phyloP scores from a whole-genome alignment of 441 rosid species.

The Hura crepitans region DNA sequence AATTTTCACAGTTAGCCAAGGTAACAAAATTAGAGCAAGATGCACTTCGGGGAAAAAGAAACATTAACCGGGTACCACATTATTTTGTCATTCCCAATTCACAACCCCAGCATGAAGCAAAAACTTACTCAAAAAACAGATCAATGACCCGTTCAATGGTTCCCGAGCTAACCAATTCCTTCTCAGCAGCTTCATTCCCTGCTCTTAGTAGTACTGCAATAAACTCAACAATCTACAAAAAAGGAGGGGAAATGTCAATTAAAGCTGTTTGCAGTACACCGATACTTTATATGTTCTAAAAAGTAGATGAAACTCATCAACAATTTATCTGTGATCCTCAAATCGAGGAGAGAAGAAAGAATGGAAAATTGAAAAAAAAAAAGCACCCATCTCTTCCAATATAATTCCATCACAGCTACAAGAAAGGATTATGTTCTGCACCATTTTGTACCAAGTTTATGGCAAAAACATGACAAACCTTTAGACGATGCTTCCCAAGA shows the following conservation, averaged over 20 bases:
- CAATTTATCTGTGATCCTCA: neutral
- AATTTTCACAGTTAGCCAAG: constrained; percentile 17
- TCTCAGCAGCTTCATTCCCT: constrained; percentile 77
- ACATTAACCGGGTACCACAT: neutral
- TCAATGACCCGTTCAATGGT: constrained; percentile 70
- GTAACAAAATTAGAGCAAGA: constrained; percentile 9
- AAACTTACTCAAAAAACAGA: constrained; percentile 84
- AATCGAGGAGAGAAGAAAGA: neutral
- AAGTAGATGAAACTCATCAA: neutral
- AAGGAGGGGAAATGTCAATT: constrained; percentile 16
- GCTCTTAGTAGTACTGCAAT: constrained; percentile 76
- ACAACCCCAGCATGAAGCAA: constrained; percentile 19
- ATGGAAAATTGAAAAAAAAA: no score
- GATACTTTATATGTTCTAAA: neutral
- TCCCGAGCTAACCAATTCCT: constrained; percentile 77
- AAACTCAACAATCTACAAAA: constrained; percentile 77
- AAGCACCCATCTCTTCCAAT: constrained; percentile 11
- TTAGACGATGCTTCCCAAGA: constrained; percentile 96
- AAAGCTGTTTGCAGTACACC: neutral
- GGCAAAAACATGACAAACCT: constrained; percentile 47
- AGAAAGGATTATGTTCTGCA: neutral
- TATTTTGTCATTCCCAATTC: constrained; percentile 11
- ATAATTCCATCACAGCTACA: constrained; percentile 8
- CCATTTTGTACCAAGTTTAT: constrained; percentile 17
- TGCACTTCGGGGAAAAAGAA: neutral